These are phyloP conservation scores for Lagenaria siceraria DNA, from an alignment of 306 rosid genomes.

Conservation along the genomic window DNA sequence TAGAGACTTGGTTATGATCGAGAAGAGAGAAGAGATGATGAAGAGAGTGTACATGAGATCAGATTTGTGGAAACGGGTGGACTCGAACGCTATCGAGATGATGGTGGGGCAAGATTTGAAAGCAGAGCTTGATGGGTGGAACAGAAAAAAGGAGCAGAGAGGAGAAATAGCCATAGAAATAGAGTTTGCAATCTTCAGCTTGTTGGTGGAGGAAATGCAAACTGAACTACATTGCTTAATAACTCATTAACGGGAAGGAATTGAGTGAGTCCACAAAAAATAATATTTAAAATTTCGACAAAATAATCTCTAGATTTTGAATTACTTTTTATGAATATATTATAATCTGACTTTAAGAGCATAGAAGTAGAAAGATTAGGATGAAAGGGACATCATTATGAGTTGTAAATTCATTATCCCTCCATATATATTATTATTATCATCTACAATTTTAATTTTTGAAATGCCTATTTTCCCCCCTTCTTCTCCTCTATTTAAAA, in stretches of 20 bases:
- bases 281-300: constrained; percentile 15
- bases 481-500: background rate
- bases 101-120: constrained; percentile 64
- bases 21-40: constrained; percentile 22
- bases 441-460: background rate
- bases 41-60: constrained; percentile 37
- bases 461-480: background rate
- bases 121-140: constrained; percentile 48
- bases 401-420: background rate
- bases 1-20: constrained; percentile 6
- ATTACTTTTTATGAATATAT: background rate
- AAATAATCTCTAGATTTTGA: background rate
- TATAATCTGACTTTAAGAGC: constrained; percentile 1
- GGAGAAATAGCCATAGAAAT: constrained; percentile 41
- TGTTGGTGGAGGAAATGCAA: constrained; percentile 55
- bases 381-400: background rate
- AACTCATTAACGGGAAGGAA: constrained; percentile 9
- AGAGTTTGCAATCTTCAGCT: constrained; percentile 48
- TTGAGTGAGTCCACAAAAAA: constrained; percentile 3
- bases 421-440: background rate
- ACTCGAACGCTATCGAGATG: constrained; percentile 63
- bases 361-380: background rate
- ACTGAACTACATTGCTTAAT: constrained; percentile 38
- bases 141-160: constrained; percentile 23
- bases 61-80: constrained; percentile 64